These are phyloP conservation scores for Lyophyllum decastes DNA, from an alignment of 768 basidiomycete species.

Conservation along the genomic window DNA sequence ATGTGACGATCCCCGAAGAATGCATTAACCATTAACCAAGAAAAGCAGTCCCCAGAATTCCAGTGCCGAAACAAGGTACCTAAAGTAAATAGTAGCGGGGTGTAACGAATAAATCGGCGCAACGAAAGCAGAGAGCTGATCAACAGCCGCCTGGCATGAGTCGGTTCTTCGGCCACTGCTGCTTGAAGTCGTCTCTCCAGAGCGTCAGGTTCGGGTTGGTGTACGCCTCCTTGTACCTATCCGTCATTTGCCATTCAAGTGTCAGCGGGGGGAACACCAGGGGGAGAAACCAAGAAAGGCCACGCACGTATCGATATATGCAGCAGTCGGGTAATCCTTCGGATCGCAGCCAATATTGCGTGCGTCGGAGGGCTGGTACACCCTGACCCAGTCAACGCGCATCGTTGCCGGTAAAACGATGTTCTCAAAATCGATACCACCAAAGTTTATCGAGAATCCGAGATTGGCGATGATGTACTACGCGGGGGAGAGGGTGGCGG, in stretches of 20 bases:
- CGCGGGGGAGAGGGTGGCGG: background rate
- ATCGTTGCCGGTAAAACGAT: slow-evolving; percentile 60
- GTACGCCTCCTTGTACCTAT: slow-evolving; percentile 40
- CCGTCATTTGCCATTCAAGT: background rate
- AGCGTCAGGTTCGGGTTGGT: slow-evolving; percentile 43
- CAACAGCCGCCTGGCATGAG: slow-evolving; percentile 21
- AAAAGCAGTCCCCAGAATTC: no score
- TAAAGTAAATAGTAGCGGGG: no score
- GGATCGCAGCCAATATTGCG: slow-evolving; percentile 73
- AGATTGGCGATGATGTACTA: slow-evolving; percentile 74
- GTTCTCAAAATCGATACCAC: slow-evolving; percentile 57
- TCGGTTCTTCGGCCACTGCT: slow-evolving; percentile 41
- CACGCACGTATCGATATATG: slow-evolving; percentile 73
- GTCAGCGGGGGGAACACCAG: background rate
- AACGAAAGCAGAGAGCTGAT: background rate
- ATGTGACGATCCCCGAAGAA: no score
- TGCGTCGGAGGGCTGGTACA: slow-evolving; percentile 57
- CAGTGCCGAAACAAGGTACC: no score
- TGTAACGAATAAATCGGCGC: no score
- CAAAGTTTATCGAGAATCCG: slow-evolving; percentile 71
- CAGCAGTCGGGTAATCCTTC: slow-evolving; percentile 64
- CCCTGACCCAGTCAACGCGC: slow-evolving; percentile 81
- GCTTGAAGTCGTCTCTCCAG: slow-evolving; percentile 35
- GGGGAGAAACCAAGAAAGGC: no score
- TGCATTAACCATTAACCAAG: no score